Conservation (phyloP, 225 moss, liverwort and hornwort genomes). For the Rhytidiadelphus loreus region DNA sequence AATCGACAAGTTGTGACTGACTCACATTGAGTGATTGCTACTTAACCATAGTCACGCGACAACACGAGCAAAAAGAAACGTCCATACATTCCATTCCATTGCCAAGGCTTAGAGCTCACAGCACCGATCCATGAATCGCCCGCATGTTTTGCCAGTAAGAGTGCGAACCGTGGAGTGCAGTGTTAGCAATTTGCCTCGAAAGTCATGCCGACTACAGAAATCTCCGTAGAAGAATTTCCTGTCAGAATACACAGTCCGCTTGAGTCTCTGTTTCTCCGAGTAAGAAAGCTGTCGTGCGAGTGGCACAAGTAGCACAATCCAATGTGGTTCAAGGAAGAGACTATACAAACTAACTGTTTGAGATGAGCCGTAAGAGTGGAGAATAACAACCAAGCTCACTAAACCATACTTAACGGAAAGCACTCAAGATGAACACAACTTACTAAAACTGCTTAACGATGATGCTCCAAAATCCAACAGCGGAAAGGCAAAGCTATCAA, state of each 20-base stretch:
- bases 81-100: background rate
- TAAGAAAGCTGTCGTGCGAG: background rate
- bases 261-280: background rate
- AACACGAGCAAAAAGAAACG: background rate
- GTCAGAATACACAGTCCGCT: background rate
- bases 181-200: background rate
- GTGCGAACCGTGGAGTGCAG: background rate
- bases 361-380: background rate
- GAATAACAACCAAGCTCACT: background rate
- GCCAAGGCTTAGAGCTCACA: background rate
- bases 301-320: background rate
- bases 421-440: background rate
- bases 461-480: background rate
- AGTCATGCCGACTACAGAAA: background rate
- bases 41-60: background rate
- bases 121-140: background rate
- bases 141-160: background rate
- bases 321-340: background rate
- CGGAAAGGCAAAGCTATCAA: background rate
- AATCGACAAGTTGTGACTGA: background rate
- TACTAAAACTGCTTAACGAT: background rate
- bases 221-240: background rate
- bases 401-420: background rate
- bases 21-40: background rate
- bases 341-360: background rate